These are phyloP conservation scores for Acrocalymma vagum DNA, from an alignment of 2,329 filamentous ascomycete genomes.

Conservation along the genomic window DNA sequence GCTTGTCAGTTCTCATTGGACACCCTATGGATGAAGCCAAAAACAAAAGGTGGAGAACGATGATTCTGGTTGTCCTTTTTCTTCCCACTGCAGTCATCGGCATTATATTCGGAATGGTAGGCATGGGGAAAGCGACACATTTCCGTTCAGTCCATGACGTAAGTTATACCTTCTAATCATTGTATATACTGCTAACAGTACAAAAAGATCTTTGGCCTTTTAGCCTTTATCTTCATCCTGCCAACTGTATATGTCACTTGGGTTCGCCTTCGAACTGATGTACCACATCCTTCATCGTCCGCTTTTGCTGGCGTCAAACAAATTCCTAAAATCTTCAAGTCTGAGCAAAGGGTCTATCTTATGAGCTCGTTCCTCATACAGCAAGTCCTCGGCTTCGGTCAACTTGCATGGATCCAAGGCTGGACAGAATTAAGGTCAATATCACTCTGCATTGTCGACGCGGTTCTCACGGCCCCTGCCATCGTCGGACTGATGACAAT, in stretches of 20 bases:
- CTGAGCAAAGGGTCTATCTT: slow-evolving; percentile 31
- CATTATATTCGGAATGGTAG: slow-evolving; percentile 31
- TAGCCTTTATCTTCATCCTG: slow-evolving; percentile 26
- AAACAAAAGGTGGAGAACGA: slow-evolving; percentile 33
- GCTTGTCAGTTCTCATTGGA: slow-evolving; percentile 31
- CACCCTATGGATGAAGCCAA: slow-evolving; percentile 31
- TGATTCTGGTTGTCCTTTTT: slow-evolving; percentile 28
- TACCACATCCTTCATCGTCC: slow-evolving; percentile 25
- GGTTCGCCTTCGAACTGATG: slow-evolving; percentile 28
- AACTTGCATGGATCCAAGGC: slow-evolving; percentile 29
- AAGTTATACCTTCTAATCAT: slow-evolving; percentile 3
- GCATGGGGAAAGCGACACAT: slow-evolving; percentile 33
- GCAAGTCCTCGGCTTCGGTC: slow-evolving; percentile 23
- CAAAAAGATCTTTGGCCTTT: slow-evolving; percentile 31
- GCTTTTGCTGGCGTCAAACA: slow-evolving; percentile 29
- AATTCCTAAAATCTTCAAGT: slow-evolving; percentile 28
- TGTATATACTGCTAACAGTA: slow-evolving; percentile 1
- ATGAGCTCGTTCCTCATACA: slow-evolving; percentile 29
- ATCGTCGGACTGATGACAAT: slow-evolving; percentile 23
- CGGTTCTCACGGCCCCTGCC: slow-evolving; percentile 25
- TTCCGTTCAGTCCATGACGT: slow-evolving; percentile 34
- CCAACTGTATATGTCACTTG: slow-evolving; percentile 25
- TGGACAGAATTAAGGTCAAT: slow-evolving; percentile 31
- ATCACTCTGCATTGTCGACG: slow-evolving; percentile 36
- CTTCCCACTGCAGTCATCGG: slow-evolving; percentile 22